Evolutionary conservation across 192 early-diverging fungal species (phyloP).

Genomic region (Geosiphon pyriformis): DNA sequence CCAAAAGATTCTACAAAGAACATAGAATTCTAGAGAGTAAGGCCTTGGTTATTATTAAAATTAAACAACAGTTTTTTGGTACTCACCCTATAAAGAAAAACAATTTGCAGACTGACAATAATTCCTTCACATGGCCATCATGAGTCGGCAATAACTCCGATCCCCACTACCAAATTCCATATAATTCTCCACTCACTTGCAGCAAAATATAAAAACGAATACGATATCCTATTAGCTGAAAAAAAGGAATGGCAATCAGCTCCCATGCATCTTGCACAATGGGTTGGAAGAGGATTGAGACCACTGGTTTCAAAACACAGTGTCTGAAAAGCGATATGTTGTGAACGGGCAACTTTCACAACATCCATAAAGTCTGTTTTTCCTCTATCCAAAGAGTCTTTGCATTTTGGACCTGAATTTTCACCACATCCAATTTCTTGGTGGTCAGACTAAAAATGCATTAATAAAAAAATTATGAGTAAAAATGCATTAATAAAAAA

Average conservation of each 20-base stretch:
- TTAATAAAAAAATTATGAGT: not conserved
- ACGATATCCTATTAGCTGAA: constrained; percentile 16
- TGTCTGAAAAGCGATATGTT: constrained; percentile 11
- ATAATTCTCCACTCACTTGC: constrained; percentile 16
- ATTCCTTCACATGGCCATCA: no score
- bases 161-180: not conserved
- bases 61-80: no score
- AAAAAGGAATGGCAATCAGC: constrained; percentile 19
- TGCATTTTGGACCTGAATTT: constrained; percentile 11
- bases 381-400: constrained; percentile 11
- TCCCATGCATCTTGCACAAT: constrained; percentile 4
- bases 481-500: not conserved
- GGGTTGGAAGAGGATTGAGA: constrained; percentile 14
- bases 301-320: constrained; percentile 16
- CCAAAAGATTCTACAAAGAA: no score
- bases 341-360: constrained; percentile 15
- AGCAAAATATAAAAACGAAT: constrained; percentile 25
- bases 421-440: constrained; percentile 21
- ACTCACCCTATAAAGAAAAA: no score
- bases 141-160: no score
- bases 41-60: no score
- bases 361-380: constrained; percentile 8
- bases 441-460: not conserved
- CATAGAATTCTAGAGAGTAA: no score
- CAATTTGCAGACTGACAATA: no score